Conservation (phyloP, 2,329 filamentous ascomycete species). For the Fusarium buxicola region DNA sequence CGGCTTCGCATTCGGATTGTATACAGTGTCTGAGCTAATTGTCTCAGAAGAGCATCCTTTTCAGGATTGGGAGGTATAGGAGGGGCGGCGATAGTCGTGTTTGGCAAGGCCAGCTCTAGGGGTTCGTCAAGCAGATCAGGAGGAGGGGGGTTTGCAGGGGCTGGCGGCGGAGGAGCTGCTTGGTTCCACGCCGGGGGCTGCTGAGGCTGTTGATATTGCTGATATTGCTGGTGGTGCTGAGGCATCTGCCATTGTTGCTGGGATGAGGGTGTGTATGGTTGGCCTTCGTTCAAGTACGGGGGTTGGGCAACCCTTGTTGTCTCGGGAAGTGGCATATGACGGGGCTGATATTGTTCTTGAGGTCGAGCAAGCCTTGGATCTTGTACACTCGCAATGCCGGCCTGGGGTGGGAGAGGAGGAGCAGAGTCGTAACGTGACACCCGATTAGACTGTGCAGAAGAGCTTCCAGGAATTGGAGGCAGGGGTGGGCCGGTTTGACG, state of each 20-base stretch:
- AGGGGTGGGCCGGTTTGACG: constrained; percentile 48
- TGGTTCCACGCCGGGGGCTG: constrained; percentile 45
- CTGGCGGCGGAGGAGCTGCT: constrained; percentile 36
- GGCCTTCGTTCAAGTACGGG: constrained; percentile 33
- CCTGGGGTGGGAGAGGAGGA: constrained; percentile 57
- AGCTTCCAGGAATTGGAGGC: constrained; percentile 39
- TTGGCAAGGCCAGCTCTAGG: constrained; percentile 62
- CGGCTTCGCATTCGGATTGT: constrained; percentile 76
- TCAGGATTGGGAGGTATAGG: constrained; percentile 96
- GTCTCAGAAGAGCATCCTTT: constrained; percentile 86
- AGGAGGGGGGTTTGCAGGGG: constrained; percentile 51
- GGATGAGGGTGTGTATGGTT: constrained; percentile 26
- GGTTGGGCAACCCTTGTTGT: constrained; percentile 26
- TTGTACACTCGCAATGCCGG: constrained; percentile 20
- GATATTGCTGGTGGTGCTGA: constrained; percentile 33
- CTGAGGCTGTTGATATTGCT: constrained; percentile 35
- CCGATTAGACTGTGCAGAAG: constrained; percentile 30
- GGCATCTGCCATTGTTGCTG: constrained; percentile 44
- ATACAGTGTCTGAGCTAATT: constrained; percentile 77
- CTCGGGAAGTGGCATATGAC: constrained; percentile 29
- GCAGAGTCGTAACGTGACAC: constrained; percentile 61
- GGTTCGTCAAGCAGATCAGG: constrained; percentile 69
- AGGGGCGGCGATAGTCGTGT: constrained; percentile 72
- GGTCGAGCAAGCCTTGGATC: constrained; percentile 28
- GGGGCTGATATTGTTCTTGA: constrained; percentile 35